Evolutionary conservation across 805 yeast species (phyloP).

Genomic region (Schizosaccharomyces osmophilus): DNA sequence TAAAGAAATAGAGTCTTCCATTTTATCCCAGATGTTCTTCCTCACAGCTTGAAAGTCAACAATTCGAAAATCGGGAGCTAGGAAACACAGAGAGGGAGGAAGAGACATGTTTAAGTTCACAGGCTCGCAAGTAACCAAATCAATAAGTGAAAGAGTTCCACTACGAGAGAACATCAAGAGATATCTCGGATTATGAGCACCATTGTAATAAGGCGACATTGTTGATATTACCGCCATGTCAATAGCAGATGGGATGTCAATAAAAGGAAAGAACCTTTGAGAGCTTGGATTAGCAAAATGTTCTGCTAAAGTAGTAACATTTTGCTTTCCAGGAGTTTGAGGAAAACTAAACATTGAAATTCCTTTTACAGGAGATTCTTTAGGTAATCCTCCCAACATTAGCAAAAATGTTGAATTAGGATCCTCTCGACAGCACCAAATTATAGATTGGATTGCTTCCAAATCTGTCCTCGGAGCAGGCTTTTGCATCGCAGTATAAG

Average conservation of each 20-base stretch:
- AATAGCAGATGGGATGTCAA: slow-evolving; percentile 18
- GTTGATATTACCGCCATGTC: slow-evolving; percentile 29
- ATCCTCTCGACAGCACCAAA: slow-evolving; percentile 60
- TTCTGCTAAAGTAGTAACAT: slow-evolving; percentile 40
- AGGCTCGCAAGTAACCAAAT: not conserved
- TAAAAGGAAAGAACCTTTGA: slow-evolving; percentile 32
- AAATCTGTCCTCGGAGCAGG: not conserved
- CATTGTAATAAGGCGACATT: slow-evolving; percentile 52
- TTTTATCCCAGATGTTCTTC: not conserved
- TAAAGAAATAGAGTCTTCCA: not conserved
- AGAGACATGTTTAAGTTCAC: not conserved
- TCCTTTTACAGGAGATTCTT: slow-evolving; percentile 18
- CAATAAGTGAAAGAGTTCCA: slow-evolving; percentile 11
- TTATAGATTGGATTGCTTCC: slow-evolving; percentile 23
- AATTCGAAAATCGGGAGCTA: not conserved
- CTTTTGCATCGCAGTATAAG: not conserved
- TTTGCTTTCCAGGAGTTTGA: slow-evolving; percentile 30
- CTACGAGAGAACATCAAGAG: slow-evolving; percentile 28
- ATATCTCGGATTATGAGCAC: slow-evolving; percentile 52
- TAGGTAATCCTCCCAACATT: slow-evolving; percentile 40
- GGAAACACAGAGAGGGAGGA: not conserved
- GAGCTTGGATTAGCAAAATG: slow-evolving; percentile 40
- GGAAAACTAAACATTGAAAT: slow-evolving; percentile 51
- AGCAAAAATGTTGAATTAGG: slow-evolving; percentile 59
- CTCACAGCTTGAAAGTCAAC: not conserved